Evolutionary conservation across 139 green algal genomes (phyloP), one percentile per base, ranked within the genome.

Genomic region (Chlamydomonas sp.): DNA sequence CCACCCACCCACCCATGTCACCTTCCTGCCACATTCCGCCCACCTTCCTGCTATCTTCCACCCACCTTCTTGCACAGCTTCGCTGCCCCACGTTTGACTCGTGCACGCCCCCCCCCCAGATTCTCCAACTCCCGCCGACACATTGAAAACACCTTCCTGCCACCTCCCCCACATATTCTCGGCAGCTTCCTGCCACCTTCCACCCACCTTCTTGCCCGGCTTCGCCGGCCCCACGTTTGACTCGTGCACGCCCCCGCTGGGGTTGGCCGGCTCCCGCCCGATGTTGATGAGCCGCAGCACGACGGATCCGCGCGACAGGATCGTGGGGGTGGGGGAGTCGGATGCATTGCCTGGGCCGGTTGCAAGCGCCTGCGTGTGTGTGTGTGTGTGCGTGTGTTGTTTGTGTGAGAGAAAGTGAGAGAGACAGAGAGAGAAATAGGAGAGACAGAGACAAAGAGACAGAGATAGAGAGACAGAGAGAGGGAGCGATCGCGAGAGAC

Each of bases 281-380:
- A 86, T 80, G 47, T 83, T 83, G 64, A 86, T 78, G 4, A 77
- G 16, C 16, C 80, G 60, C 50, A 86, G 8, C 37, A 83, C 67
- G 5, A 86, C 3, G 1, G 70, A 76, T 48, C 77, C 77, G 48
- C 70, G 69, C 30, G 77, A 83, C 47, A 83, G 65, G 26, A 83
- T 35, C 10, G 72, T 77, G 35, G 76, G 69, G 5, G 62, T 70
- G 60, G 33, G 10, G 10, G 65, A 39, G 57, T 73, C 70, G 28
- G 54, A 31, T 39, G 16, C 5, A 10, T 33, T 26, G 54, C 54
- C 54, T 20, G 8, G 54, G 24, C 34, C 49, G 36, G 34, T 62
- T 71, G 60, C 33, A 2, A 59, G 16, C 13, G 6, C n/a, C n/a
- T n/a, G n/a, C n/a, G 4, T 3, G 65, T 16, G n/a, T n/a, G n/a